Evolutionary conservation across 768 basidiomycete genomes (phyloP), one percentile per base, ranked within the genome.

Genomic region (Tubosaeta sp.): DNA sequence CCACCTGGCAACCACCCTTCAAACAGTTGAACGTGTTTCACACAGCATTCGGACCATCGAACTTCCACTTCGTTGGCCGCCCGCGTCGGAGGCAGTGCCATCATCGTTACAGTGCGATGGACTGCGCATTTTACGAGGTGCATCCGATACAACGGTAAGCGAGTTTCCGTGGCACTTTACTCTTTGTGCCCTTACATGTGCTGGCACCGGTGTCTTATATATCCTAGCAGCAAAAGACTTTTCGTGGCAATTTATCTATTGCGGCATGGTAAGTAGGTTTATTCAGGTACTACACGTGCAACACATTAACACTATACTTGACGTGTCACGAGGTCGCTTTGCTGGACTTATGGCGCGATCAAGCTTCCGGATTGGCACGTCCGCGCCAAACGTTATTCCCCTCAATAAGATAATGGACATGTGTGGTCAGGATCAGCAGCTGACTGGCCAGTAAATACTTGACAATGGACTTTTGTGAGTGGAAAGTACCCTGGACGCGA

Each of bases 351-450:
- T 3, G 57, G 54, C 54, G 60, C 47, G 62, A 59, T 53, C 51
- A 35, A 1, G 35, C 22, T 52, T 40, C 61, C 52, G 27, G 52
- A 65, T 65, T 49, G 44, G 41, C 45, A 12, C 14, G 42, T 44
- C n/a, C 19, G 44, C 6, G 13, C 39, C 46, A 53, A 66, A 60
- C 52, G 54, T 48, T 55, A 46, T 61, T 53, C 61, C 51, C 56
- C 64, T 29, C 58, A 65, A 54, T 58, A 48, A 63, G 53, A 49
- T 56, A 53, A 64, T 54, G 47, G 21, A 60, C 52, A 46, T 56
- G 45, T 38, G 30, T 52, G 35, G 49, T 31, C 39, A 49, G 44
- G 60, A 65, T 57, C 57, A 52, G 34, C 51, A 44, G 10, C 41
- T 21, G 38, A 39, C 24, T 6, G 35, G 16, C n/a, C n/a, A n/a